Base-by-base conservation (phyloP, 805 yeast species). In the Kluyveromyces nonfermentans region DNA sequence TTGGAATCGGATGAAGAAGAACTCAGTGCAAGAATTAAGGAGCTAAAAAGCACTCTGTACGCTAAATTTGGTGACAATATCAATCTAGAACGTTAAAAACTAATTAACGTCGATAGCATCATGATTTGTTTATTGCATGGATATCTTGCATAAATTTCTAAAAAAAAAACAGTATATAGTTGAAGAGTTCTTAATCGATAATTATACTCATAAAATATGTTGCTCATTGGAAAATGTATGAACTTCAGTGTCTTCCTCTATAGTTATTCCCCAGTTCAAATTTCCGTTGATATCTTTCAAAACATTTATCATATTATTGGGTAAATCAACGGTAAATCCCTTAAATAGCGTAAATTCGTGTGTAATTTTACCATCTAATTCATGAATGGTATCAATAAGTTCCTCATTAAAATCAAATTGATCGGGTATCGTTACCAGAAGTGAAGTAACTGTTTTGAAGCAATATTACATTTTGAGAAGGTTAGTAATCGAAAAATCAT, bases 41-140 rank as follows among this genome's bases (percentile, higher is more conserved):
- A 63, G 22, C 72, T 90, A 55, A 90, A 90, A 66, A 73, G 75
- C 30, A 72, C 70, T n/a, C 69, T 90, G 44, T 93, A 90, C 57
- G 86, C 85, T 15, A 87, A 85, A 62, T 93, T 90, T 59, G 98
- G 97, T 20, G 77, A 76, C 53, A 80, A 86, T 46, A 93, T 90
- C 59, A 89, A 89, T 60, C 68, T 90, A 39, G 98, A 90, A 60
- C 71, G 80, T 50, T 73, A 56, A 57, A n/a, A n/a, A n/a, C n/a
- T n/a, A n/a, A n/a, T n/a, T 8, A 18, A 15, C 10, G 12, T 22
- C 2, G 21, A 19, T 9, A 12, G 15, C 4, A 6, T 34, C 9
- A n/a, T 34, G 17, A 25, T 17, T 18, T 14, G 15, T 33, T 17
- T 36, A 30, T 17, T 18, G 30, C 12, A 10, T 25, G 30, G 30